A percentile compares a stretch with the other conserved stretches of the same genome.
Evolutionary conservation across 2,329 filamentous ascomycete genomes (phyloP).

Genomic region (Berkeleyomyces basicola): DNA sequence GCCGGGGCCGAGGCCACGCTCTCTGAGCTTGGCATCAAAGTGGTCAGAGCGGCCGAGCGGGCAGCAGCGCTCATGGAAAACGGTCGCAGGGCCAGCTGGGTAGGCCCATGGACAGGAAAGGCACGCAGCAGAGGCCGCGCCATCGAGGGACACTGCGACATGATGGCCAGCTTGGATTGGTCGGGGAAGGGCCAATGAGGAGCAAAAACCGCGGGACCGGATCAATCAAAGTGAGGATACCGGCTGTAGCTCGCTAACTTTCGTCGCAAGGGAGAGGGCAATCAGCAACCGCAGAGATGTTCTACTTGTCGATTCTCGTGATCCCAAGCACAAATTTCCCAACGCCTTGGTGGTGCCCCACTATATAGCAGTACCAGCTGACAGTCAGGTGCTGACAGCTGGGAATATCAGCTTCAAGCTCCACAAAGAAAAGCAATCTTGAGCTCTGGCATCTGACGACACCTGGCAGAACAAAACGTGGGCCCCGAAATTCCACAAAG

Average conservation of each 20-base stretch:
- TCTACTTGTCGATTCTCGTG: not conserved
- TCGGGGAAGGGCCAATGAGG: not conserved
- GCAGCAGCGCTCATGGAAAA: constrained; percentile 21
- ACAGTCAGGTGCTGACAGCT: not conserved
- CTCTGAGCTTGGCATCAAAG: not conserved
- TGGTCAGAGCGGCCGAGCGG: constrained; percentile 20
- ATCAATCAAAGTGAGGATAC: not conserved
- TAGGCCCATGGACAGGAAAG: not conserved
- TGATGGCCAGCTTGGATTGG: constrained; percentile 19
- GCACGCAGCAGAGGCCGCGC: constrained; percentile 35
- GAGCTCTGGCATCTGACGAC: not conserved
- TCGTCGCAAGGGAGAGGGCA: not conserved
- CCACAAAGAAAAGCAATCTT: not conserved
- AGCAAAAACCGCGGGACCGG: not conserved
- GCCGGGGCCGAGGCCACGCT: constrained; percentile 9
- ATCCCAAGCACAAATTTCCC: not conserved
- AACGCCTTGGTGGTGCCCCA: not conserved
- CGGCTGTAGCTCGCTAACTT: not conserved
- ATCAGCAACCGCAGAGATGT: not conserved
- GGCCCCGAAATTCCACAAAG: not conserved
- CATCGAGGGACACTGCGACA: constrained; percentile 45
- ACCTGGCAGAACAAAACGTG: not conserved
- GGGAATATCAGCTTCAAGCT: not conserved
- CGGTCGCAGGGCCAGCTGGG: constrained; percentile 23
- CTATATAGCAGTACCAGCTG: not conserved